Evolutionary conservation across 2,329 filamentous ascomycete species (phyloP), one percentile per base, ranked within the genome.

Genomic region (Xylaria hypoxylon): DNA sequence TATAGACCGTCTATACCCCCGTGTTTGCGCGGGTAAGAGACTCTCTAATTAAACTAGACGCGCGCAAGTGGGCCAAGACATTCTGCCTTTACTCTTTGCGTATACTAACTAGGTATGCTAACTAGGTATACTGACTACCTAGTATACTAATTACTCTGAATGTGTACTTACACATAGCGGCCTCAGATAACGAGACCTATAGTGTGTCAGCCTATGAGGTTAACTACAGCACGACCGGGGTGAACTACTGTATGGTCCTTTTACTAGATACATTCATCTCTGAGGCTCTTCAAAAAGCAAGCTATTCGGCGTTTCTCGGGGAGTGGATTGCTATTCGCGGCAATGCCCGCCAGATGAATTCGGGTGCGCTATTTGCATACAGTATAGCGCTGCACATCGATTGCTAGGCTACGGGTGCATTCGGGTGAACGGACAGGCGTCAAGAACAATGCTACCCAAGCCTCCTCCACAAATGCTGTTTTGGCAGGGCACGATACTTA

Each of bases 181-280:
- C 50, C 38, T 61, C 48, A 51, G 51, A 11, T 35, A 15, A 19
- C 7, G 24, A 26, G 22, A n/a, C 33, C 47, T 28, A 40, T 5
- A 44, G 24, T 35, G 38, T 28, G 50, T 24, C 13, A 52, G 33
- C 33, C 45, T 38, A 45, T 57, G 33, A 55, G 45, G 47, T 50
- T 64, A 56, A 35, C 42, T 45, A 19, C 28, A 13, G 53, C 42
- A 24, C 52, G 40, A 48, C 53, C 50, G 24, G 59, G 59, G 53
- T 40, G 15, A 6, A 45, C 50, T 64, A 51, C 59, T 67, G 64
- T 60, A 56, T 33, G 60, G 55, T 67, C 40, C 64, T 67, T 64
- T 56, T 59, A 28, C 33, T 50, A 13, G 22, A 3, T 40, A 6
- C 19, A 7, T 40, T 40, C n/a, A 22, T 53, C 22, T 47, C 40